Conservation (phyloP, 2,329 filamentous ascomycete genomes). For the Fusarium coicis region DNA sequence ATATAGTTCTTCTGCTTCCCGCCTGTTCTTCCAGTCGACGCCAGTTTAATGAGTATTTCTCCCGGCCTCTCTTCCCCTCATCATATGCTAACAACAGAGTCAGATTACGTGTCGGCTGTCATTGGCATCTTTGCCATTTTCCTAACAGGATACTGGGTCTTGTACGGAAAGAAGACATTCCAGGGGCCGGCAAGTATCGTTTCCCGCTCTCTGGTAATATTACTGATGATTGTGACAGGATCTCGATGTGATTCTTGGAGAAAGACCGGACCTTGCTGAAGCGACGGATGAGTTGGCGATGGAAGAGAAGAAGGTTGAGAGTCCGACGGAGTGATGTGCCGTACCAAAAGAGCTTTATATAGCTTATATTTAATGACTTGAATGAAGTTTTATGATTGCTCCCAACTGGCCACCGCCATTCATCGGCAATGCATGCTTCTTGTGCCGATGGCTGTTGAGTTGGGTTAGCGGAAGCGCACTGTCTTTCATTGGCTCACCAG, state of each 20-base stretch:
- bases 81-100: background rate
- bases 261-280: conserved; percentile 9
- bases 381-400: rapidly evolving
- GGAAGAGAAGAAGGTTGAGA: conserved; percentile 23
- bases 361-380: background rate
- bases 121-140: conserved; percentile 49
- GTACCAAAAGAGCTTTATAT: background rate
- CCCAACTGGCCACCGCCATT: rapidly evolving
- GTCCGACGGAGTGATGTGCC: background rate
- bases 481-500: background rate
- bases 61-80: rapidly evolving
- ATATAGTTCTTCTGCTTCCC: conserved; percentile 38
- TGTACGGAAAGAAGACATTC: conserved; percentile 30
- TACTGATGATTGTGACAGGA: background rate
- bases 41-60: conserved; percentile 30
- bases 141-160: conserved; percentile 20
- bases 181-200: conserved; percentile 26
- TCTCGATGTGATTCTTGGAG: conserved; percentile 26
- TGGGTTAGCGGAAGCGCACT: background rate
- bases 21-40: conserved; percentile 23
- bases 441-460: background rate
- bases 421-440: background rate
- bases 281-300: conserved; percentile 20
- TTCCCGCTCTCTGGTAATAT: rapidly evolving
- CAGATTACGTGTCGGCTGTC: conserved; percentile 52